Evolutionary conservation across 2,329 filamentous ascomycete genomes (phyloP).

Genomic region (Penicillium brasilianum): DNA sequence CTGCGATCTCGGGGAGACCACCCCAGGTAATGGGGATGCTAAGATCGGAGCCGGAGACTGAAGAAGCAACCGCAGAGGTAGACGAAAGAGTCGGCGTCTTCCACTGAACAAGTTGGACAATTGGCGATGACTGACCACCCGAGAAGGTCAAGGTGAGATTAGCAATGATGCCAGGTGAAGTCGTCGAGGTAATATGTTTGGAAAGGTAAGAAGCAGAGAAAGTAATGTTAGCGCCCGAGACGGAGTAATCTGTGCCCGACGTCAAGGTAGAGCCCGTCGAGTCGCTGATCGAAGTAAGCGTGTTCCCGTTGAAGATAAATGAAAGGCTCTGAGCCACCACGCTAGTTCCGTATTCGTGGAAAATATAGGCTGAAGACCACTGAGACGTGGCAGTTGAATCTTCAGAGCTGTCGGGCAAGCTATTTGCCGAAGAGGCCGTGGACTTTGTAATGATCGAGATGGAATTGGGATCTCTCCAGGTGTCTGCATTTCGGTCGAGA

Average conservation of each 20-base stretch:
- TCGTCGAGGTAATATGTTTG: conserved; percentile 49
- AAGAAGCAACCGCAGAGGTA: conserved; percentile 36
- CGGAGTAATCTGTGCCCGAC: conserved; percentile 53
- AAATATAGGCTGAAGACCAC: conserved; percentile 59
- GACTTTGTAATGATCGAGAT: conserved; percentile 56
- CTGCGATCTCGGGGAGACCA: conserved; percentile 56
- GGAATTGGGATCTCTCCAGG: conserved; percentile 58
- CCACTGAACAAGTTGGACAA: conserved; percentile 60
- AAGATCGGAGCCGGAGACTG: conserved; percentile 48
- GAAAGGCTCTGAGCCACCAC: conserved; percentile 53
- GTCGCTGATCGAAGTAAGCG: conserved; percentile 49
- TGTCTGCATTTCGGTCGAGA: conserved; percentile 55
- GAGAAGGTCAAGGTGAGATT: conserved; percentile 61
- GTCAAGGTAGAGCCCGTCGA: conserved; percentile 44
- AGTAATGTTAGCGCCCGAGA: conserved; percentile 53
- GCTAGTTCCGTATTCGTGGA: conserved; percentile 55
- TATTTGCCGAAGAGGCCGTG: conserved; percentile 52
- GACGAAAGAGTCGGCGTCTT: conserved; percentile 47
- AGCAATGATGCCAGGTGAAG: conserved; percentile 53
- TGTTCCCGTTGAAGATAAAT: conserved; percentile 62
- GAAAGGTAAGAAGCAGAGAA: conserved; percentile 56
- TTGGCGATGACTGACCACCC: conserved; percentile 51
- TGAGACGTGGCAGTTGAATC: conserved; percentile 55
- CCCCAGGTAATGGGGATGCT: conserved; percentile 59
- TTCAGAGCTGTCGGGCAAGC: conserved; percentile 58